Evolutionary conservation across 306 rosid species (phyloP), one percentile per base, ranked within the genome.

Genomic region (Lablab purpureus): DNA sequence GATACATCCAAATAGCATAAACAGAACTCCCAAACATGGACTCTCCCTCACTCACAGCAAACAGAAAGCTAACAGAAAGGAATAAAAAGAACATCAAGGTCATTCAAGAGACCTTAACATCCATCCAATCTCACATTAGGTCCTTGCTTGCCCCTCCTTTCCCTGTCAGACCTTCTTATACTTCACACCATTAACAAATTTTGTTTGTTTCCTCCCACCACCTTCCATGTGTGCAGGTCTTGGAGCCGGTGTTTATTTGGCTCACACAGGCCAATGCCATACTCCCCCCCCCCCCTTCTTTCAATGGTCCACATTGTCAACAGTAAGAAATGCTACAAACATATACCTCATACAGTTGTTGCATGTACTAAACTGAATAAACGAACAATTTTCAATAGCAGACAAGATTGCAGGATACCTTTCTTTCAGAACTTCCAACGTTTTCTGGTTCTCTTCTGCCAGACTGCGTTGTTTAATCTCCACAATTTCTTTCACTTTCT

Each of bases 391-490:
- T n/a, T n/a, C 34, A 77, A 72, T 9, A 73, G 85, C 51, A 79
- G 56, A 51, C 56, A 28, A 71, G 14, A 46, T 62, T 62, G 47
- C 22, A 17, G 28, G 36, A 60, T 82, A 93, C 99, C 99, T 91
- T 67, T 95, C 99, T 88, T 90, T 93, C 67, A 95, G 85, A 80
- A 85, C 94, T 84, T 95, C 99, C 64, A 95, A 63, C 4, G 95
- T 92, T 86, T 95, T 95, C 87, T 91, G 98, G 85, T 90, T 95
- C 87, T 95, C 98, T 86, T 95, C 99, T 9, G 99, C 99, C 82
- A 95, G 88, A 82, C 96, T 91, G 68, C 97, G 91, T 76, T 95
- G 99, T 88, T 93, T 95, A 49, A 95, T 95, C 88, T 95, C 99
- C 86, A 95, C 99, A 72, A 93, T 83, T 83, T 95, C 99, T 88